phyloP scores from a whole-genome alignment of 257 asterid species.

The Nicotiana sylvestris region DNA sequence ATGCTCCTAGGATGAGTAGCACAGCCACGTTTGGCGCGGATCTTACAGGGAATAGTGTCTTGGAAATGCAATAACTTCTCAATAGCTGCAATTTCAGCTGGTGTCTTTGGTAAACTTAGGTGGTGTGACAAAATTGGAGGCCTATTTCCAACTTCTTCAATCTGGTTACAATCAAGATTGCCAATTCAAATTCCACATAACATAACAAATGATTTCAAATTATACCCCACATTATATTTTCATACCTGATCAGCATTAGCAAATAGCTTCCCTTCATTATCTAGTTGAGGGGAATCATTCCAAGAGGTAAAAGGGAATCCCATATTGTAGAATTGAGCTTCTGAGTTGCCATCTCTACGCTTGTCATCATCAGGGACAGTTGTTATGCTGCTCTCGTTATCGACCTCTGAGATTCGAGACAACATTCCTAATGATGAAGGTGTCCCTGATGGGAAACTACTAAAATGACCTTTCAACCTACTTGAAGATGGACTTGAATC shows the following conservation, averaged over 20 bases:
- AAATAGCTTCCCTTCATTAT: slow-evolving; percentile 32
- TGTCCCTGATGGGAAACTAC: slow-evolving; percentile 26
- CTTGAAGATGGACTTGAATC: slow-evolving; percentile 28
- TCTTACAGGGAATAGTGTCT: slow-evolving; percentile 68
- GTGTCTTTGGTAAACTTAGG: slow-evolving; percentile 58
- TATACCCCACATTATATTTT: not conserved
- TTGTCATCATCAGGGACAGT: slow-evolving; percentile 24
- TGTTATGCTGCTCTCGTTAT: slow-evolving; percentile 29
- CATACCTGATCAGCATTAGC: slow-evolving; percentile 34
- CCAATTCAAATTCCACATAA: not conserved
- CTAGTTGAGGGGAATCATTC: slow-evolving; percentile 49
- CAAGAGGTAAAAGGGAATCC: slow-evolving; percentile 48
- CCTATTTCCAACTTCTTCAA: slow-evolving; percentile 36
- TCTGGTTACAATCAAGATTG: slow-evolving; percentile 26
- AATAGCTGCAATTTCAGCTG: slow-evolving; percentile 46
- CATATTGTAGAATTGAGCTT: slow-evolving; percentile 32
- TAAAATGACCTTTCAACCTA: slow-evolving; percentile 22
- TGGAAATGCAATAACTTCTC: slow-evolving; percentile 69
- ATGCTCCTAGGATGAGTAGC: slow-evolving; percentile 97
- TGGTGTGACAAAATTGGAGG: slow-evolving; percentile 52
- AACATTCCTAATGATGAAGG: slow-evolving; percentile 45
- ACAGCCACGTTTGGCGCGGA: slow-evolving; percentile 90
- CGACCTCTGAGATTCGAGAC: slow-evolving; percentile 54
- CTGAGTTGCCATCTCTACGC: slow-evolving; percentile 25
- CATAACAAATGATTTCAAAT: not conserved